Evolutionary conservation across 2,329 filamentous ascomycete genomes (phyloP), one percentile per base, ranked within the genome.

Genomic region (Penicillium sp.): DNA sequence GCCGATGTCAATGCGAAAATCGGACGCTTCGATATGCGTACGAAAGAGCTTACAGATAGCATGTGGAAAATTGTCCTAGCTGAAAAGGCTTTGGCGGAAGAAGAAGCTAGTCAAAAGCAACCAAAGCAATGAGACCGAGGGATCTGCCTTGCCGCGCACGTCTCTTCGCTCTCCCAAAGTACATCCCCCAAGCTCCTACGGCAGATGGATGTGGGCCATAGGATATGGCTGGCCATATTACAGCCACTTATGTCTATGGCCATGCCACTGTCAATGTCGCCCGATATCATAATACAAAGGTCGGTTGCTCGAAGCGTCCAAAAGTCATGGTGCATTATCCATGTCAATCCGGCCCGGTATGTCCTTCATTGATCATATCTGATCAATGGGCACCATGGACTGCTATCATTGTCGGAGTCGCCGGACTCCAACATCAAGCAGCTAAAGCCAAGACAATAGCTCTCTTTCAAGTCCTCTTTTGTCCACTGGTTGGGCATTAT

Each of bases 51-150:
- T 41, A 64, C 68, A 6, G 57, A 63, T 45, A 60, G 55, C 6
- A 65, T 72, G 67, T 72, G 69, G 69, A 51, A 66, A 3, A 53
- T 72, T 13, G 67, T 72, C n/a, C 60, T 72, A 46, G 60, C 61
- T 17, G 70, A 72, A 49, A 64, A 65, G 45, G 54, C 64, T 42
- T 51, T 72, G 48, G 69, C 66, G 10, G 57, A 60, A 26, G 65
- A 69, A 22, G 43, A 46, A 29, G 34, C 35, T 38, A 46, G 10
- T 19, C 31, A 35, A 32, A 45, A 39, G 19, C 38, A 46, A 38
- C 37, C 37, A n/a, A 41, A 43, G 39, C 34, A 48, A 31, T 49
- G 48, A 49, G 29, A 33, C 17, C 6, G 21, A 40, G 9, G 21
- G 13, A 21, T 38, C 6, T 3, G 1, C 4, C 17, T 44, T 19